These are phyloP conservation scores for Chrysoporthe deuterocubensis DNA, from an alignment of 2,329 filamentous ascomycete species.

Conservation along the genomic window DNA sequence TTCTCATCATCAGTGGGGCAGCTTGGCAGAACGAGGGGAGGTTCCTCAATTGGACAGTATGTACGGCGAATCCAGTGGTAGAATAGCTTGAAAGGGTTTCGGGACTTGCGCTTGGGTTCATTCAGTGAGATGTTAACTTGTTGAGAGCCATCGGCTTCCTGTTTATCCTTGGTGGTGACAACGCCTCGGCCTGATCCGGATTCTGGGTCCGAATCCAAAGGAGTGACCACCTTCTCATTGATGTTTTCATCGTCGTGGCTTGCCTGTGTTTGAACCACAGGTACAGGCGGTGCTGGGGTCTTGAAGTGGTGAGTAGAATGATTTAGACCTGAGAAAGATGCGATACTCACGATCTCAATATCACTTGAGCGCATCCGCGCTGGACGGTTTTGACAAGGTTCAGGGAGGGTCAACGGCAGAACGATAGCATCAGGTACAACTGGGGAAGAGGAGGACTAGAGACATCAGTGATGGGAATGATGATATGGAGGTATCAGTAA, in stretches of 20 bases:
- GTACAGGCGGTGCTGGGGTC: conserved; percentile 23
- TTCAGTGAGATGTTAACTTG: not conserved
- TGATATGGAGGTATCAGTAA: not conserved
- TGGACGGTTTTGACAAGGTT: not conserved
- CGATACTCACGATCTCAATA: conserved; percentile 29
- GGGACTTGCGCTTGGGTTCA: conserved; percentile 22
- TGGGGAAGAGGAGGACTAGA: conserved; percentile 19
- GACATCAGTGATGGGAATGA: not conserved
- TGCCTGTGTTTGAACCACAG: not conserved
- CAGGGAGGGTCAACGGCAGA: not conserved
- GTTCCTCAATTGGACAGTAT: conserved; percentile 41
- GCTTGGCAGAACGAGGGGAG: conserved; percentile 40
- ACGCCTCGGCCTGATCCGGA: conserved; percentile 20
- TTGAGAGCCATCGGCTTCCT: conserved; percentile 22
- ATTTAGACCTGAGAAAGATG: not conserved
- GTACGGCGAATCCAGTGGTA: conserved; percentile 36
- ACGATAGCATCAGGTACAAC: conserved; percentile 13
- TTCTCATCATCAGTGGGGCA: conserved; percentile 46
- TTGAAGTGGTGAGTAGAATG: conserved; percentile 20
- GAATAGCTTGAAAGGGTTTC: conserved; percentile 34
- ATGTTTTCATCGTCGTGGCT: conserved; percentile 19
- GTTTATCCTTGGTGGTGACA: conserved; percentile 18
- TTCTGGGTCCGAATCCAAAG: conserved; percentile 29
- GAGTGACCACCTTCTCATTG: conserved; percentile 30
- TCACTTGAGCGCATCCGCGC: not conserved